Percentiles rank a stretch among this genome's conserved stretches.
Evolutionary conservation across 1,284 basidiomycete genomes (phyloP).

Genomic region (Psilocybe mexicana): DNA sequence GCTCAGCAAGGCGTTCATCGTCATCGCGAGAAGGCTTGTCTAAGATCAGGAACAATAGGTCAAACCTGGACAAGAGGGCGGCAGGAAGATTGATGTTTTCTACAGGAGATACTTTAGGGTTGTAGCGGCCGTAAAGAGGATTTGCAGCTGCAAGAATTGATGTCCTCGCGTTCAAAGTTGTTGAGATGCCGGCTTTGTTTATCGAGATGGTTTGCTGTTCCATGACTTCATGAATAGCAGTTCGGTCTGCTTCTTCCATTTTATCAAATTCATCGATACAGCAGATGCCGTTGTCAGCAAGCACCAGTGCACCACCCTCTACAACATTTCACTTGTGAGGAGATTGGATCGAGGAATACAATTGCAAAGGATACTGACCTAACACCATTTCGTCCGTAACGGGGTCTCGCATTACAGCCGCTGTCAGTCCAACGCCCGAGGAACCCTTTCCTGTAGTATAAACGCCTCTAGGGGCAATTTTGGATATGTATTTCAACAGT

Average conservation of each 20-base stretch:
- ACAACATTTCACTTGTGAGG: slow-evolving; percentile 18
- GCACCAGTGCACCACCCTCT: slow-evolving; percentile 98
- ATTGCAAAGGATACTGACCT: slow-evolving; percentile 52
- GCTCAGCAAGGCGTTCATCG: slow-evolving; percentile 94
- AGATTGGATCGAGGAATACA: not conserved
- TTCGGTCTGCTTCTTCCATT: slow-evolving; percentile 98
- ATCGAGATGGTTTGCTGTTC: slow-evolving; percentile 99
- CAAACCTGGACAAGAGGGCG: slow-evolving; percentile 94
- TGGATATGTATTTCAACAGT: slow-evolving; percentile 96
- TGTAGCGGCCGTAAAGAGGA: slow-evolving; percentile 97
- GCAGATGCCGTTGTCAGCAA: slow-evolving; percentile 99
- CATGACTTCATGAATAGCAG: slow-evolving; percentile 99
- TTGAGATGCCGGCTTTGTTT: slow-evolving; percentile 98
- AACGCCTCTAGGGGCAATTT: slow-evolving; percentile 95
- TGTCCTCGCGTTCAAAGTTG: slow-evolving; percentile 97
- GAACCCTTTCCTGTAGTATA: slow-evolving; percentile 99
- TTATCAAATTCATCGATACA: slow-evolving; percentile 99
- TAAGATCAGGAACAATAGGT: slow-evolving; percentile 94
- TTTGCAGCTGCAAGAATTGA: slow-evolving; percentile 98
- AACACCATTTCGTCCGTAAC: slow-evolving; percentile 99
- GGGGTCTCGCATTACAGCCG: slow-evolving; percentile 98
- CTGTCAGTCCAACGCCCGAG: slow-evolving; percentile 97
- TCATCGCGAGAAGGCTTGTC: slow-evolving; percentile 95
- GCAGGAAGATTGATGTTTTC: slow-evolving; percentile 99
- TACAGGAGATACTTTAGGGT: slow-evolving; percentile 94